Percentiles rank a stretch among this genome's conserved stretches.
Evolutionary conservation across 2,329 filamentous ascomycete species (phyloP).

Genomic region (Hypoxylon sp.): DNA sequence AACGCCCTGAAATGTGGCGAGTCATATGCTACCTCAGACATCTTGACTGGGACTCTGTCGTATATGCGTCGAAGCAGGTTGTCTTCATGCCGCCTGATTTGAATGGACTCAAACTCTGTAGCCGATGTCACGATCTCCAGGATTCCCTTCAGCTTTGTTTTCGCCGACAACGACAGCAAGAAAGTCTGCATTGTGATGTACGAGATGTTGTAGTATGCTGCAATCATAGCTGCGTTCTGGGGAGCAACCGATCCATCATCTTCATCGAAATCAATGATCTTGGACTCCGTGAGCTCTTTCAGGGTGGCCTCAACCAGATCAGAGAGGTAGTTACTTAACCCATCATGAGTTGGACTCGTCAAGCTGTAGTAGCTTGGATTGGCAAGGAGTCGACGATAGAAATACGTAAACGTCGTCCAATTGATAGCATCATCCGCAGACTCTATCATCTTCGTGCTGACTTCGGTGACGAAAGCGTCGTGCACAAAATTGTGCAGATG

Average conservation of each 20-base stretch:
- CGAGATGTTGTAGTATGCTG: slow-evolving; percentile 98
- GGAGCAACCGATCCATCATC: slow-evolving; percentile 91
- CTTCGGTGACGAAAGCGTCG: slow-evolving; percentile 96
- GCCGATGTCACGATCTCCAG: slow-evolving; percentile 97
- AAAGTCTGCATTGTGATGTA: slow-evolving; percentile 99
- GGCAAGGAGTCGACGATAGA: slow-evolving; percentile 92
- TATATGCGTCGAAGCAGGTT: slow-evolving; percentile 90
- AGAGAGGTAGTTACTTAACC: slow-evolving; percentile 92
- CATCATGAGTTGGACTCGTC: slow-evolving; percentile 88
- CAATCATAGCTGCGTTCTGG: slow-evolving; percentile 97
- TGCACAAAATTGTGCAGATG: slow-evolving; percentile 92
- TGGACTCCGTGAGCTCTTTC: slow-evolving; percentile 89
- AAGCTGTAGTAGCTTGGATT: slow-evolving; percentile 98
- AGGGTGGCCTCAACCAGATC: slow-evolving; percentile 94
- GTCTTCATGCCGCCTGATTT: slow-evolving; percentile 93
- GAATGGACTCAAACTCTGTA: slow-evolving; percentile 94
- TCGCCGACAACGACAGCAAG: slow-evolving; percentile 86
- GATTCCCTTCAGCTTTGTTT: slow-evolving; percentile 96
- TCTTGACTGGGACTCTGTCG: slow-evolving; percentile 94
- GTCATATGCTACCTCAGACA: slow-evolving; percentile 86
- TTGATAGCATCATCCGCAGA: slow-evolving; percentile 97
- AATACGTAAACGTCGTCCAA: slow-evolving; percentile 98
- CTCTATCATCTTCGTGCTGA: slow-evolving; percentile 94
- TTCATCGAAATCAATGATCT: slow-evolving; percentile 95
- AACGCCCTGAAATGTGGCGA: slow-evolving; percentile 99